A percentile compares a stretch with the other conserved stretches of the same genome.
phyloP scores from a whole-genome alignment of 805 yeast species.

The Saccharomycopsis selenospora region DNA sequence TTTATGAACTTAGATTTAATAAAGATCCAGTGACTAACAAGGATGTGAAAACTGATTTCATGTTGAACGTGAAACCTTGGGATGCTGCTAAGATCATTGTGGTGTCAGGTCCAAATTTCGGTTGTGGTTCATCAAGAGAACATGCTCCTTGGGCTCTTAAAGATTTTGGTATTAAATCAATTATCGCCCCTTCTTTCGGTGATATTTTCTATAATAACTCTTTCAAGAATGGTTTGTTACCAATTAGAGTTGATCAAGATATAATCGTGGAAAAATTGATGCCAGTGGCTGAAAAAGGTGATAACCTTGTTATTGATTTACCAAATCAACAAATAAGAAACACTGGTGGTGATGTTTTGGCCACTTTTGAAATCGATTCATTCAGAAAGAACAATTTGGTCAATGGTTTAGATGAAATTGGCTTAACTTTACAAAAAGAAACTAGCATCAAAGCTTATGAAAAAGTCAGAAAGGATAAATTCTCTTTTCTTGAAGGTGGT shows the following conservation, averaged over 20 bases:
- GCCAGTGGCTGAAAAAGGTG: conserved; percentile 75
- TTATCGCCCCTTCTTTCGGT: conserved; percentile 97
- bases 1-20: conserved; percentile 81
- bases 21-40: conserved; percentile 57
- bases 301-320: conserved; percentile 69
- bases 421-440: conserved; percentile 88
- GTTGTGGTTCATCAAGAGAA: conserved; percentile 98
- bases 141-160: conserved; percentile 99
- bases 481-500: conserved; percentile 92
- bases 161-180: conserved; percentile 92
- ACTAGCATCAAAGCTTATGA: conserved; percentile 68
- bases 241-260: conserved; percentile 82
- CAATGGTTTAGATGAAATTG: conserved; percentile 95
- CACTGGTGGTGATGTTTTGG: conserved; percentile 62
- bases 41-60: conserved; percentile 80
- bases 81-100: conserved; percentile 73
- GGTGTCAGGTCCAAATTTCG: conserved; percentile 94
- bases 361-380: conserved; percentile 78
- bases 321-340: conserved; percentile 75
- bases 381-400: conserved; percentile 93
- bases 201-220: conserved; percentile 98
- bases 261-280: conserved; percentile 62
- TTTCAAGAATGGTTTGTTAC: conserved; percentile 89
- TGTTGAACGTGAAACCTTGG: conserved; percentile 80
- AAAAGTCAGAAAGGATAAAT: conserved; percentile 63